These are phyloP conservation scores for Adansonia gregorii DNA, from an alignment of 441 rosid species.

Conservation along the genomic window DNA sequence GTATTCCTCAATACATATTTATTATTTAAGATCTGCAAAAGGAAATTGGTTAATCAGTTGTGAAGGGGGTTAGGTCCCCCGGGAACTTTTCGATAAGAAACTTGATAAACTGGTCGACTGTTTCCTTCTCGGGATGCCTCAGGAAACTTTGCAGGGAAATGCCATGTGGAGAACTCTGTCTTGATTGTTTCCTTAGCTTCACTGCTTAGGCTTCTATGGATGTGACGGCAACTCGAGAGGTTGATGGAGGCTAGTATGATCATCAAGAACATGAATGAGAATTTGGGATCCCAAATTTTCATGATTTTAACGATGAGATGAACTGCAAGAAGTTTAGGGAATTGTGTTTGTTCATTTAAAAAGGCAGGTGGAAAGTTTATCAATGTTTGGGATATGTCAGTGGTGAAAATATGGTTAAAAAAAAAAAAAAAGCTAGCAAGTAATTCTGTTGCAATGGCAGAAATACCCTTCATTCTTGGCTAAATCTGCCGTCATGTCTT, in stretches of 20 bases:
- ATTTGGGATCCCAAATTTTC: conserved; percentile 16
- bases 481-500: background rate
- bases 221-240: conserved; percentile 19
- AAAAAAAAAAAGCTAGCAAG: background rate
- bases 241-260: conserved; percentile 18
- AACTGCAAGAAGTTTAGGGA: background rate
- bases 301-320: background rate
- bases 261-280: conserved; percentile 17
- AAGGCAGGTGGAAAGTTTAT: conserved; percentile 19
- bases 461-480: conserved; percentile 17
- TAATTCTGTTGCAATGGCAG: conserved; percentile 20
- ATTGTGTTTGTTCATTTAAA: conserved; percentile 7
- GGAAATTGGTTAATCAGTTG: conserved; percentile 7
- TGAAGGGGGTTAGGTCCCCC: conserved; percentile 32
- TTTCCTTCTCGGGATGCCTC: background rate
- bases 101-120: background rate
- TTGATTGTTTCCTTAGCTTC: conserved; percentile 14
- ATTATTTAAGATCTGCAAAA: conserved; percentile 16
- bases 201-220: conserved; percentile 15
- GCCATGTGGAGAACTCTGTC: conserved; percentile 21
- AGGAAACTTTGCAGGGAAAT: conserved; percentile 16
- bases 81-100: conserved; percentile 25
- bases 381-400: background rate
- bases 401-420: conserved; percentile 15
- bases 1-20: conserved; percentile 15